Percentiles rank a stretch among this genome's conserved stretches.
phyloP scores from a whole-genome alignment of 805 yeast species.

The Schwanniomyces pseudopolymorphus region DNA sequence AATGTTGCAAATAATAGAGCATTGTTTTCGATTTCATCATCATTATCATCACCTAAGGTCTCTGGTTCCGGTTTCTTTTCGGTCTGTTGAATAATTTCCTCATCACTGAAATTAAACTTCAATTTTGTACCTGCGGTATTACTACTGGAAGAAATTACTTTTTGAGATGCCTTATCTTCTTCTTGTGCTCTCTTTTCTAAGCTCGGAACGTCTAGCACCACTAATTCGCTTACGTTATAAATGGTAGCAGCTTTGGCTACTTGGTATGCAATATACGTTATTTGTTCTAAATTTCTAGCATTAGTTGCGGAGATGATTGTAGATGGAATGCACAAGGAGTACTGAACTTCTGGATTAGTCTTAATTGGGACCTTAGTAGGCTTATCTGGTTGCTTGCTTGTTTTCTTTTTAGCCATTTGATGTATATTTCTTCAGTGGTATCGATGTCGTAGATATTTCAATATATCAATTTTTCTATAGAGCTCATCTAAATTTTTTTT shows the following conservation, averaged over 20 bases:
- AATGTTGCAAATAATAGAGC: constrained; percentile 63
- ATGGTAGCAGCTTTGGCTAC: constrained; percentile 72
- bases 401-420: constrained; percentile 24
- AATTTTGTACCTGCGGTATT: constrained; percentile 25
- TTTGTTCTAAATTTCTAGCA: constrained; percentile 69
- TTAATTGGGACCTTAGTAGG: constrained; percentile 33
- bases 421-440: neutral
- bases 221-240: constrained; percentile 71
- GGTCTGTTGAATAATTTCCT: constrained; percentile 19
- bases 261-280: constrained; percentile 72
- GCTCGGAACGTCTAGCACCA: constrained; percentile 57
- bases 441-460: neutral
- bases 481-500: constrained; percentile 1
- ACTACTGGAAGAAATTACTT: constrained; percentile 21
- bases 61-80: constrained; percentile 10
- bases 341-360: constrained; percentile 25
- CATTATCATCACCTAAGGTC: constrained; percentile 10
- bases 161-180: constrained; percentile 19
- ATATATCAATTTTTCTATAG: neutral
- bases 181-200: constrained; percentile 13
- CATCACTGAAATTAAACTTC: constrained; percentile 29
- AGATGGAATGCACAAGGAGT: constrained; percentile 74
- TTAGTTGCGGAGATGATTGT: constrained; percentile 53
- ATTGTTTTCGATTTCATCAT: constrained; percentile 20
- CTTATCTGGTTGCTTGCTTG: constrained; percentile 14